phyloP scores from a whole-genome alignment of 1,284 basidiomycete genomes.

The Trichosporon inkin region DNA sequence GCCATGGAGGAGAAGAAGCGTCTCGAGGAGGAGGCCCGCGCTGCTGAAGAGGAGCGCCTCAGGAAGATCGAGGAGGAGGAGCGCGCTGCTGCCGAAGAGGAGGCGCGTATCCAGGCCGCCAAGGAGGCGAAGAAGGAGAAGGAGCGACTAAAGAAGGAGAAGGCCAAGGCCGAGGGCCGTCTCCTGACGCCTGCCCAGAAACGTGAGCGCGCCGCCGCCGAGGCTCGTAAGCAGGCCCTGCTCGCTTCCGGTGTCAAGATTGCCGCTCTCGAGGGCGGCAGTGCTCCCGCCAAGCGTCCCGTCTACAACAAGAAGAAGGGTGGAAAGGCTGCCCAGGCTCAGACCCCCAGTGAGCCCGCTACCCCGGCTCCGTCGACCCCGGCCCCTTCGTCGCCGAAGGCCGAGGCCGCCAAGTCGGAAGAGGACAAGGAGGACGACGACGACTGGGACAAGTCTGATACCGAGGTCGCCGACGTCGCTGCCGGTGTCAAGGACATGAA shows the following conservation, averaged over 20 bases:
- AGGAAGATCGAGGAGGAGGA: conserved; percentile 76
- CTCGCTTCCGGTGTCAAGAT: conserved; percentile 79
- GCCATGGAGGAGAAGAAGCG: conserved; percentile 86
- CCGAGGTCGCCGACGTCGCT: conserved; percentile 32
- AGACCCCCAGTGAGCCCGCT: conserved; percentile 31
- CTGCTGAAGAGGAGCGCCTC: conserved; percentile 66
- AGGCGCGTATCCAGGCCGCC: conserved; percentile 68
- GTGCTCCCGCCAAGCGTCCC: conserved; percentile 53
- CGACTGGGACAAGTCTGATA: conserved; percentile 74
- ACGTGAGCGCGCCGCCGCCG: conserved; percentile 85
- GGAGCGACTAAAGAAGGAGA: conserved; percentile 68
- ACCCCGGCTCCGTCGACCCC: conserved; percentile 44
- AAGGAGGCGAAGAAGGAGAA: conserved; percentile 80
- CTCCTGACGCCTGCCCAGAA: conserved; percentile 94
- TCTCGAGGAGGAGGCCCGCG: conserved; percentile 64
- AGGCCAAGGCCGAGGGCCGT: conserved; percentile 86
- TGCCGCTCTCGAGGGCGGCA: conserved; percentile 66
- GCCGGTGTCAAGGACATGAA: conserved; percentile 40
- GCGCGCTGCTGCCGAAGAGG: conserved; percentile 69
- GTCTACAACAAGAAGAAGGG: conserved; percentile 79
- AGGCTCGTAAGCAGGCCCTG: conserved; percentile 85
- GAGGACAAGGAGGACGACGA: conserved; percentile 33
- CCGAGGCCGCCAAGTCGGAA: conserved; percentile 29
- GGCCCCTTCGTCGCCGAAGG: conserved; percentile 30
- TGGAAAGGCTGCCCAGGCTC: conserved; percentile 20